Conservation (phyloP, 2,329 filamentous ascomycete genomes). For the Stemphylium beticola region DNA sequence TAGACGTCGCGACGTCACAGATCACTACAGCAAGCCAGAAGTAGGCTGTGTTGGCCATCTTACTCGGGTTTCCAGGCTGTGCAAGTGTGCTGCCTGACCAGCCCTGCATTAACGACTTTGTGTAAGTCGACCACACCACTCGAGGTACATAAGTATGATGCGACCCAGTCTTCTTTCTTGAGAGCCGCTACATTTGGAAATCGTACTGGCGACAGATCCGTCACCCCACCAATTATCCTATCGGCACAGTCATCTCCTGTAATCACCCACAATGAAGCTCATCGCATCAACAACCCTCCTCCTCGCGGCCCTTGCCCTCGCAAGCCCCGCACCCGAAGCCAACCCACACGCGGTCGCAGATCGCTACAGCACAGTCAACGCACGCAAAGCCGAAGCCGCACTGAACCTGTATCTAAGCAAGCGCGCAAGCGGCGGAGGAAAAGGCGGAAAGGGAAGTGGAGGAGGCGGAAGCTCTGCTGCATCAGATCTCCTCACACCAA, state of each 20-base stretch:
- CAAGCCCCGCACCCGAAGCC: constrained; percentile 34
- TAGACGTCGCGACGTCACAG: constrained; percentile 16
- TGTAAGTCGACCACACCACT: no score
- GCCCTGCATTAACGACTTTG: no score
- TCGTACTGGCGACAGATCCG: no score
- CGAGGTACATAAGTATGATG: neutral
- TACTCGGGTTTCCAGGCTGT: constrained; percentile 10
- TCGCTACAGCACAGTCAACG: constrained; percentile 9
- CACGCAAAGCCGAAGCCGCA: constrained; percentile 16
- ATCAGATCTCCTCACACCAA: constrained; percentile 25
- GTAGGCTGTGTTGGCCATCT: constrained; percentile 28
- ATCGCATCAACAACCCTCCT: constrained; percentile 28
- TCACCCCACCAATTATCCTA: no score
- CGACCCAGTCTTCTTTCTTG: no score
- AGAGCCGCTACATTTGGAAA: no score
- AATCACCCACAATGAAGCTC: constrained; percentile 33
- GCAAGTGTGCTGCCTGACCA: neutral
- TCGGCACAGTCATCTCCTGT: neutral
- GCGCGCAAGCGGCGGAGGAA: constrained; percentile 15
- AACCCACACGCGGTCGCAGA: constrained; percentile 15
- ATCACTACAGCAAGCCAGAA: constrained; percentile 6
- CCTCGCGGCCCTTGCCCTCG: constrained; percentile 33
- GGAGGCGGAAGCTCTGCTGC: constrained; percentile 22
- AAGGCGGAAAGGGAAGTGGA: constrained; percentile 16
- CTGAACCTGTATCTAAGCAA: constrained; percentile 26